phyloP scores from a whole-genome alignment of 2,329 filamentous ascomycete genomes.

The Ambrosiella beaveri region DNA sequence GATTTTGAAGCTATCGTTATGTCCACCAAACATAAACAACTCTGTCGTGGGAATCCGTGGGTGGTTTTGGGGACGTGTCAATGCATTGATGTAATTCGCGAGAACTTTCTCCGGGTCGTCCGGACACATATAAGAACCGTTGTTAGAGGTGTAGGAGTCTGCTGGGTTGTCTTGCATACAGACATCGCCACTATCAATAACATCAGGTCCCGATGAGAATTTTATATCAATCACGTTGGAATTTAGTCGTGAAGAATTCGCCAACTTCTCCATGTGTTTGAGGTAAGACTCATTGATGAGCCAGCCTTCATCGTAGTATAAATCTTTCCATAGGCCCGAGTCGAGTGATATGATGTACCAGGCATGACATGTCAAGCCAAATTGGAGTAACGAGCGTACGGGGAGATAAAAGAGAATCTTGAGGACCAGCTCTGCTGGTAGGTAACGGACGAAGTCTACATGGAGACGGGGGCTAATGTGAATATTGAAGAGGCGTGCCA shows the following conservation, averaged over 20 bases:
- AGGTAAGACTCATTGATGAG: constrained; percentile 51
- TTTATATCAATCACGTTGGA: constrained; percentile 7
- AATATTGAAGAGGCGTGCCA: no score
- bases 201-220: neutral
- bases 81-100: constrained; percentile 1
- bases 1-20: constrained; percentile 38
- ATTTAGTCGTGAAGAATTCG: constrained; percentile 11
- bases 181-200: neutral
- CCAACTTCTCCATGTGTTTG: constrained; percentile 16
- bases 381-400: constrained; percentile 59
- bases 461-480: constrained; percentile 61
- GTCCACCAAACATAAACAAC: constrained; percentile 2
- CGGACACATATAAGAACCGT: neutral
- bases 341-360: constrained; percentile 76
- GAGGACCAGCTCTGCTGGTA: constrained; percentile 81
- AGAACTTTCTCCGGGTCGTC: neutral
- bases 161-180: constrained; percentile 15
- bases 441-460: constrained; percentile 63
- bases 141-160: neutral
- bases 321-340: constrained; percentile 65
- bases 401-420: constrained; percentile 79
- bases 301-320: constrained; percentile 82
- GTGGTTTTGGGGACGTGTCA: constrained; percentile 3
- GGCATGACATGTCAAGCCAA: constrained; percentile 58
- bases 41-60: neutral